phyloP scores from a whole-genome alignment of 2,329 filamentous ascomycete species.

The Raffaelea deltoideospora region DNA sequence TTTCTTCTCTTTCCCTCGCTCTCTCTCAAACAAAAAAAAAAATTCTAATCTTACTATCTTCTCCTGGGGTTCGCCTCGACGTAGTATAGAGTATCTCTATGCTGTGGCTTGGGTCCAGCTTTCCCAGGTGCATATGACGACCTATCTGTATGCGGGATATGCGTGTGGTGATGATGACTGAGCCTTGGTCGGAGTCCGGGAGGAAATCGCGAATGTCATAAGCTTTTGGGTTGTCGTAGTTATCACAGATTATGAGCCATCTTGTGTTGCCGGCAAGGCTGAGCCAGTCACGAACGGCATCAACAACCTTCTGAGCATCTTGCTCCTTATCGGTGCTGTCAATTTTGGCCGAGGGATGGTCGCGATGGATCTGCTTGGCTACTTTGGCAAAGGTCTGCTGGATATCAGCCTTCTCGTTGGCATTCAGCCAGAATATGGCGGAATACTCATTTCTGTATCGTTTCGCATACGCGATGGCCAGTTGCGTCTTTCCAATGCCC shows the following conservation, averaged over 20 bases:
- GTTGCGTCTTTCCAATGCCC: slow-evolving; percentile 1
- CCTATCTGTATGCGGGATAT: too few species aligned
- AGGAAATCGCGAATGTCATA: too few species aligned
- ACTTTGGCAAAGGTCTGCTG: slow-evolving; percentile 18
- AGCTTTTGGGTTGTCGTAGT: too few species aligned
- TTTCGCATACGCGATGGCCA: slow-evolving; percentile 1
- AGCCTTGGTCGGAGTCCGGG: too few species aligned
- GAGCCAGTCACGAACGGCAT: slow-evolving; percentile 21
- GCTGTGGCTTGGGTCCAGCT: too few species aligned
- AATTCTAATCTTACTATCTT: too few species aligned
- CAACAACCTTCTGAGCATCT: not conserved
- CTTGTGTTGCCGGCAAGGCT: slow-evolving; percentile 16
- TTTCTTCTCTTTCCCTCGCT: too few species aligned
- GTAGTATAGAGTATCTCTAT: too few species aligned
- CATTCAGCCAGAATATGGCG: slow-evolving; percentile 27
- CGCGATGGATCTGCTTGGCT: slow-evolving; percentile 14
- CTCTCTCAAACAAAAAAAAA: too few species aligned
- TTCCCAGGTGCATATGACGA: too few species aligned
- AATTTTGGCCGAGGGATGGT: slow-evolving; percentile 14
- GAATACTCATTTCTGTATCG: slow-evolving; percentile 19
- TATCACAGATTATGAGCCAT: slow-evolving; percentile 26
- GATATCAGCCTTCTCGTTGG: slow-evolving; percentile 19
- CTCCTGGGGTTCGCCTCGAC: too few species aligned
- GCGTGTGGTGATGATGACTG: too few species aligned
- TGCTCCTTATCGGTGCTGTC: slow-evolving; percentile 9